phyloP scores from a whole-genome alignment of 306 rosid species.

The Vicia faba region DNA sequence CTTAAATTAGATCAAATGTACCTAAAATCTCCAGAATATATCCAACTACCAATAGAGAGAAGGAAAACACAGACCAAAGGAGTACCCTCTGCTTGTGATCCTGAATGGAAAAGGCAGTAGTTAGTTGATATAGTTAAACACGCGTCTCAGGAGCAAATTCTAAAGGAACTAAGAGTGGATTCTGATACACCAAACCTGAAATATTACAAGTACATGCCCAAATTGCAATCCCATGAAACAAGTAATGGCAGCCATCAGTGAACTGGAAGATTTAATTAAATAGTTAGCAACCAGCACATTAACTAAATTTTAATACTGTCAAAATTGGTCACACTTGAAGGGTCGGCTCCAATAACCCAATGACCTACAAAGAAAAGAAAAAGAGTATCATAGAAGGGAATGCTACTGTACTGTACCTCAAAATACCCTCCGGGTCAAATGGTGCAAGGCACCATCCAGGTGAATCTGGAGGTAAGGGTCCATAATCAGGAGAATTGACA shows the following conservation, averaged over 20 bases:
- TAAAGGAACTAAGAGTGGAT: constrained; percentile 14
- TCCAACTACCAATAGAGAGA: constrained; percentile 57
- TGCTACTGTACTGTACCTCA: constrained; percentile 53
- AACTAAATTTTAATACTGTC: constrained; percentile 14
- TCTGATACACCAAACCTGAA: constrained; percentile 48
- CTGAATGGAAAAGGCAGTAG: constrained; percentile 46
- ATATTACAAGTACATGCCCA: constrained; percentile 69
- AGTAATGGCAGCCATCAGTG: constrained; percentile 78
- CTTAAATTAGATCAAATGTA: constrained; percentile 38
- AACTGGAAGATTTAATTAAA: constrained; percentile 54
- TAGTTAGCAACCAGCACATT: constrained; percentile 35
- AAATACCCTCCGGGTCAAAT: constrained; percentile 80
- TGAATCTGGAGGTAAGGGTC: constrained; percentile 69
- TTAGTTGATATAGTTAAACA: constrained; percentile 10
- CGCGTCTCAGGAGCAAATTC: constrained; percentile 16
- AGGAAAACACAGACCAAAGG: constrained; percentile 58
- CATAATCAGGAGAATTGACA: constrained; percentile 75
- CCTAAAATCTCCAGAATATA: constrained; percentile 61
- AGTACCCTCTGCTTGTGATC: constrained; percentile 58
- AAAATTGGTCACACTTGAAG: constrained; percentile 16
- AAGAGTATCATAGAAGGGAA: constrained; percentile 26
- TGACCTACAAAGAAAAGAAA: constrained; percentile 9
- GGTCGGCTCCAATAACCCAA: constrained; percentile 6
- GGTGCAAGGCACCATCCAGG: constrained; percentile 86
- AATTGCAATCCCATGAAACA: constrained; percentile 71